Percentiles rank a stretch among this genome's conserved stretches.
These are phyloP conservation scores for Fraxinus americana DNA, from an alignment of 257 asterid species.

Conservation along the genomic window DNA sequence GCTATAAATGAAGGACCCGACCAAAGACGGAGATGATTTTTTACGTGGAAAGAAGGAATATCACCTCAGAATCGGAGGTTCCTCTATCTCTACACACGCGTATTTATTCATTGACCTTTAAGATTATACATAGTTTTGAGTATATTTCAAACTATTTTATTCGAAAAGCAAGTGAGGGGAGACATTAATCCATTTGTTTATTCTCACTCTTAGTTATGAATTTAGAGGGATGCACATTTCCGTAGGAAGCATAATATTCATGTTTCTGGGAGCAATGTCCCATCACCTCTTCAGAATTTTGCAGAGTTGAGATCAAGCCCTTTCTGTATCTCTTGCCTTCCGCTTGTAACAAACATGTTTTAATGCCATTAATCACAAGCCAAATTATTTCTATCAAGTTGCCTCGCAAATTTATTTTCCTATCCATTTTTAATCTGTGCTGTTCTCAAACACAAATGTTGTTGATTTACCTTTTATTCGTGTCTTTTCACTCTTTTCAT, in stretches of 20 bases:
- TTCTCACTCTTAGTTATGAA: constrained; percentile 22
- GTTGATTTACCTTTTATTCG: no score
- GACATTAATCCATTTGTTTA: neutral
- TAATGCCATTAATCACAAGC: no score
- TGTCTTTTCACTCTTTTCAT: no score
- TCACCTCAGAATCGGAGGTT: constrained; percentile 79
- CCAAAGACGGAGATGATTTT: constrained; percentile 40
- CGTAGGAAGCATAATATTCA: constrained; percentile 81
- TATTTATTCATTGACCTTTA: no score
- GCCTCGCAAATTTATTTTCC: no score
- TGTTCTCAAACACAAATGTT: no score
- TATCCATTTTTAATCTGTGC: no score
- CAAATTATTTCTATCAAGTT: no score
- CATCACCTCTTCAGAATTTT: constrained; percentile 74
- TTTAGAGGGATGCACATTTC: constrained; percentile 69
- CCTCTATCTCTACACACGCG: neutral
- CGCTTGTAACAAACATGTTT: no score
- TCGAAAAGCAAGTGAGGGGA: neutral
- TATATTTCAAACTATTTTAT: neutral
- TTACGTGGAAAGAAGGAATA: constrained; percentile 49
- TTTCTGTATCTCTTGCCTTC: no score
- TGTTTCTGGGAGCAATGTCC: constrained; percentile 81
- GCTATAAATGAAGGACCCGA: constrained; percentile 37
- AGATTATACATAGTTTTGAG: no score
- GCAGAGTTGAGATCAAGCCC: constrained; percentile 56